Evolutionary conservation across 352 stramenopile species (phyloP), one percentile per base, ranked within the genome.

Genomic region (Plasmopara halstedii): DNA sequence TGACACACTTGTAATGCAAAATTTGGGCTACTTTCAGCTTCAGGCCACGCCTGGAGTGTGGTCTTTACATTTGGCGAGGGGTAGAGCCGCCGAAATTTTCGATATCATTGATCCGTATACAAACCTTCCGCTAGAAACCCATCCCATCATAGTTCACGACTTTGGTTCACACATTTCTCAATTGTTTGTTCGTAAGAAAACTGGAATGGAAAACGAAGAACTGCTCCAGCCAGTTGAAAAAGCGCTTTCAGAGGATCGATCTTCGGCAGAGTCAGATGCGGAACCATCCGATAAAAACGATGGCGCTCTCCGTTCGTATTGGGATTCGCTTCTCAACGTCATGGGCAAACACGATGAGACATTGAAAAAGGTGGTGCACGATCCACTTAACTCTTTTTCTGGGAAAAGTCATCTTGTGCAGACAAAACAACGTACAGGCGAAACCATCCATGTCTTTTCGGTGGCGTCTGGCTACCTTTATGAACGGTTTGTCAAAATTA

Each of bases 1-100:
- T 18, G 97, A 99, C 56, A 99, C 97, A 11, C 56, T 99, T 3
- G 97, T 99, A 14, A 99, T 99, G 97, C 96, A 98, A 55, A 99
- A 98, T 66, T 65, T 97, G 22, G 97, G 96, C 11, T 99, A 99
- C 77, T 99, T 98, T 70, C 97, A 99, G 60, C 73, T 99, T 10
- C 89, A 98, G 48, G 95, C 95, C 0, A 95, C 95, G 1, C 96
- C 96, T 20, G 96, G 96, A 18, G 79, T 99, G 10, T 98, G 85
- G 83, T 70, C 88, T 31, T 60, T 99, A 17, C 63, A 81, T n/a
- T 81, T 99, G 17, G 88, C 88, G 10, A 60, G 65, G 21, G 91
- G 89, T 0, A 68, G 80, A 38, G 74, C 81, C 0, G 56, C 70
- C n/a, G 68, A 91, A 13, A 22, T 92, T 18, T 94, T 87, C 32